Conservation (phyloP, 441 rosid genomes). For the Gossypium trilobum region DNA sequence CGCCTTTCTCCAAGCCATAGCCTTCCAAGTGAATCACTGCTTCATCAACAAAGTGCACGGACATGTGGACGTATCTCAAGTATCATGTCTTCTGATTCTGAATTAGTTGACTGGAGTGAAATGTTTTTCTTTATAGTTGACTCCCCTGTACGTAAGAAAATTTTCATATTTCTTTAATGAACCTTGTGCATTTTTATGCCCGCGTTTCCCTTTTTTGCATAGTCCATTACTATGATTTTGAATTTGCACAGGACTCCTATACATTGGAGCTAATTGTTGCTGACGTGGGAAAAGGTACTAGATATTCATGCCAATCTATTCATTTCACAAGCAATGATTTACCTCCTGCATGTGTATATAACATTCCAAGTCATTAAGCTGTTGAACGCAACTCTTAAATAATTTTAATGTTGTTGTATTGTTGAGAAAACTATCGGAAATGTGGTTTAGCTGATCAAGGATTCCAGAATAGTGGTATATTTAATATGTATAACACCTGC, state of each 20-base stretch:
- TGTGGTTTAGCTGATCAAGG: not conserved
- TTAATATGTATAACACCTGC: not conserved
- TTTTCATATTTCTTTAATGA: not conserved
- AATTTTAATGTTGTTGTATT: not conserved
- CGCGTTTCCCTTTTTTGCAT: not conserved
- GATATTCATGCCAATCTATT: slow-evolving; percentile 6
- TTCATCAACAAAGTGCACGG: slow-evolving; percentile 80
- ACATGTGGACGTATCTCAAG: slow-evolving; percentile 64
- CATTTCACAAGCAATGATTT: not conserved
- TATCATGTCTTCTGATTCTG: slow-evolving; percentile 42
- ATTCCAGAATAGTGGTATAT: not conserved
- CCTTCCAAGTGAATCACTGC: slow-evolving; percentile 37
- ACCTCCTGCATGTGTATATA: not conserved
- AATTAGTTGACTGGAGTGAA: slow-evolving; percentile 75
- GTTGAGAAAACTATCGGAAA: not conserved
- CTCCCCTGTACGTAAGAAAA: slow-evolving; percentile 40
- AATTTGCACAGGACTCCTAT: slow-evolving; percentile 50
- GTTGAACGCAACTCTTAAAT: not conserved
- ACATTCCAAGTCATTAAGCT: not conserved
- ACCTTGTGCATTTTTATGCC: not conserved
- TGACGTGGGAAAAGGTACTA: slow-evolving; percentile 66
- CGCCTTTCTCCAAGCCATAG: slow-evolving; percentile 49
- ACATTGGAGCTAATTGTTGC: slow-evolving; percentile 59
- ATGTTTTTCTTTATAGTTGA: slow-evolving; percentile 86
- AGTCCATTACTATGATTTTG: slow-evolving; percentile 7